Evolutionary conservation across 768 basidiomycete species (phyloP).

Genomic region (Lepiota venenata): DNA sequence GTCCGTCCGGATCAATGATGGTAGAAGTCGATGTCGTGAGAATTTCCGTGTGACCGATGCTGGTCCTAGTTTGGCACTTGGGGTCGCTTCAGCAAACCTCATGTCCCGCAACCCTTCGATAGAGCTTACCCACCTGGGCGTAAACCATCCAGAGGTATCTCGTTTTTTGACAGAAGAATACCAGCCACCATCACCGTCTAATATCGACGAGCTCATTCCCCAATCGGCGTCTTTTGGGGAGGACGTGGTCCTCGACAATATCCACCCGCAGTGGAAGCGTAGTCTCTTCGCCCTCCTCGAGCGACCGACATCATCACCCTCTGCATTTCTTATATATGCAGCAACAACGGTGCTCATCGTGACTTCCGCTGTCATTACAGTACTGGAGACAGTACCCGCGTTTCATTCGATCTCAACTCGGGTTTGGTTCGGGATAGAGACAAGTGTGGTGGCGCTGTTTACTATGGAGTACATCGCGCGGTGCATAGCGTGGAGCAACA

Average conservation of each 20-base stretch:
- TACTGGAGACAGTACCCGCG: constrained; percentile 76
- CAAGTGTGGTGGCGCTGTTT: constrained; percentile 78
- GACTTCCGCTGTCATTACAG: constrained; percentile 69
- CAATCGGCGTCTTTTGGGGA: constrained; percentile 33
- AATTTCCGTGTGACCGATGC: neutral
- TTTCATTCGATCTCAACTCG: constrained; percentile 67
- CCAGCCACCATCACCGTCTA: constrained; percentile 25
- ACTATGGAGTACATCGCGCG: constrained; percentile 81
- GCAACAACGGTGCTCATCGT: constrained; percentile 69
- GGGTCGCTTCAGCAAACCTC: neutral
- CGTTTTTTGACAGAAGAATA: constrained; percentile 44
- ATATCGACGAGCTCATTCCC: constrained; percentile 37
- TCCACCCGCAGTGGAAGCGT: constrained; percentile 58
- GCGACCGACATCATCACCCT: constrained; percentile 68
- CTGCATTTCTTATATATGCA: constrained; percentile 77
- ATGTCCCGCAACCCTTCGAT: constrained; percentile 10
- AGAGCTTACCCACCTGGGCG: constrained; percentile 6
- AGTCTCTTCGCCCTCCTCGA: constrained; percentile 72
- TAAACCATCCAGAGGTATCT: constrained; percentile 3
- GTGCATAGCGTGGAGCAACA: constrained; percentile 71
- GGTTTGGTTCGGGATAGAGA: constrained; percentile 87
- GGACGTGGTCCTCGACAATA: constrained; percentile 26
- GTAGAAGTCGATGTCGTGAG: neutral
- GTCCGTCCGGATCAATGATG: no score
- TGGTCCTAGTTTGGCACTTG: neutral